Evolutionary conservation across 2,329 filamentous ascomycete species (phyloP).

Genomic region (Amphichorda felina): DNA sequence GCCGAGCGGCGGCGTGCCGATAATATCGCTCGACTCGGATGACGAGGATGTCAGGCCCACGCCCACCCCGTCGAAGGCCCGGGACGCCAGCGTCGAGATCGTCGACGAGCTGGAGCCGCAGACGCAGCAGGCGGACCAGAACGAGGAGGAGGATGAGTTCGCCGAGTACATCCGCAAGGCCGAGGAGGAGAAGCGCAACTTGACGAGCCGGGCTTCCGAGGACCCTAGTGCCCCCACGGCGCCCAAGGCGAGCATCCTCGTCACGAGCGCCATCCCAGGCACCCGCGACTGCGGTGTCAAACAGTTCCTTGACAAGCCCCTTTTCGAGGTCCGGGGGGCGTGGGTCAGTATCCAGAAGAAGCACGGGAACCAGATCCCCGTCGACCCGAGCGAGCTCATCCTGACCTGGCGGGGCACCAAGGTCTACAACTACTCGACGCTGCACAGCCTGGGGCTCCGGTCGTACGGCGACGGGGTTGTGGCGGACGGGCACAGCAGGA

Average conservation of each 20-base stretch:
- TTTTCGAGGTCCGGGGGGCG: conserved; percentile 53
- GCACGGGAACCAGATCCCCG: conserved; percentile 11
- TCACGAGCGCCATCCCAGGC: conserved; percentile 53
- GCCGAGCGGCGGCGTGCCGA: conserved; percentile 3
- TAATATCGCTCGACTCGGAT: conserved; percentile 21
- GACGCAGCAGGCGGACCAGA: neutral
- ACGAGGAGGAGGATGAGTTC: conserved; percentile 8
- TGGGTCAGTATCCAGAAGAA: conserved; percentile 56
- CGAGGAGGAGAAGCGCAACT: conserved; percentile 5
- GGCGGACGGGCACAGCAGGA: conserved; percentile 17
- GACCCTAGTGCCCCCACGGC: too few relatives aligned
- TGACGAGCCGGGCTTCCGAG: neutral
- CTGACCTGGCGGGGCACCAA: conserved; percentile 68
- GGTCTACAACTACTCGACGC: conserved; percentile 66
- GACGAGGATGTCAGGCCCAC: conserved; percentile 6
- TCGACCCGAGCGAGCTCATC: conserved; percentile 44
- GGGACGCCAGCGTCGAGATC: conserved; percentile 8
- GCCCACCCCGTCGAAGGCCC: conserved; percentile 7
- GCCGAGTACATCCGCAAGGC: conserved; percentile 32
- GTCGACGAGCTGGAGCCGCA: conserved; percentile 8
- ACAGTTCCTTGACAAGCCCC: conserved; percentile 53
- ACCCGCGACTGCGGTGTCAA: conserved; percentile 46
- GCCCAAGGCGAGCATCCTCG: conserved; percentile 17
- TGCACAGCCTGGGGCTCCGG: conserved; percentile 52
- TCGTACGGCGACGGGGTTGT: conserved; percentile 23